These are phyloP conservation scores for Nemania bipapillata DNA, from an alignment of 2,329 filamentous ascomycete species.

Conservation along the genomic window DNA sequence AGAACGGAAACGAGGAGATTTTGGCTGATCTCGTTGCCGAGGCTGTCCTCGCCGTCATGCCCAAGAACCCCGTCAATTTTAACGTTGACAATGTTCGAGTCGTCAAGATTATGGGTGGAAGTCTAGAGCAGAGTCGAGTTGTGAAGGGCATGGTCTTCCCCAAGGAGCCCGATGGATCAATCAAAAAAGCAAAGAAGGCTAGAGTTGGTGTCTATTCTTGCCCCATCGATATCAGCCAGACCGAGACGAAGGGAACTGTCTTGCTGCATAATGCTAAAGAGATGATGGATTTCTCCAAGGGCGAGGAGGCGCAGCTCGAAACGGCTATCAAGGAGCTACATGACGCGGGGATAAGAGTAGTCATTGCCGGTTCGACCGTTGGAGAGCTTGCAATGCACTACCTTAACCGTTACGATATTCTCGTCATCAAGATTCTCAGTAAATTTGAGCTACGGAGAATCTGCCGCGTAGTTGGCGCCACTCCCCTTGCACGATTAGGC, in stretches of 20 bases:
- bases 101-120: conserved; percentile 99
- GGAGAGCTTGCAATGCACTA: conserved; percentile 97
- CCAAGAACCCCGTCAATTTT: conserved; percentile 95
- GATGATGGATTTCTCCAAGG: conserved; percentile 98
- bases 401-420: conserved; percentile 94
- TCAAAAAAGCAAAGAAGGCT: conserved; percentile 91
- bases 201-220: conserved; percentile 98
- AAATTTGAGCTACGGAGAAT: conserved; percentile 96
- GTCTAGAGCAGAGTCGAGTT: conserved; percentile 90
- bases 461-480: conserved; percentile 95
- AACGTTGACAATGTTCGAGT: conserved; percentile 99
- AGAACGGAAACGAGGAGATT: conserved; percentile 90
- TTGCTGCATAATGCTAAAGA: conserved; percentile 96
- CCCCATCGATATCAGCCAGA: conserved; percentile 93
- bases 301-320: conserved; percentile 93
- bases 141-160: conserved; percentile 99
- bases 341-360: conserved; percentile 90
- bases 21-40: conserved; percentile 89
- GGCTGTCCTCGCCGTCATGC: conserved; percentile 84
- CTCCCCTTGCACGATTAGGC: conserved; percentile 92
- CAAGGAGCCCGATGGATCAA: conserved; percentile 87
- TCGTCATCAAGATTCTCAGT: conserved; percentile 95
- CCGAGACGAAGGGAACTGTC: conserved; percentile 98
- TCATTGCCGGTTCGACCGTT: conserved; percentile 91
- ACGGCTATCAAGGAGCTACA: conserved; percentile 92